Evolutionary conservation across 495 filamentous ascomycete genomes (phyloP).

Genomic region (Podospora pseudopauciseta): DNA sequence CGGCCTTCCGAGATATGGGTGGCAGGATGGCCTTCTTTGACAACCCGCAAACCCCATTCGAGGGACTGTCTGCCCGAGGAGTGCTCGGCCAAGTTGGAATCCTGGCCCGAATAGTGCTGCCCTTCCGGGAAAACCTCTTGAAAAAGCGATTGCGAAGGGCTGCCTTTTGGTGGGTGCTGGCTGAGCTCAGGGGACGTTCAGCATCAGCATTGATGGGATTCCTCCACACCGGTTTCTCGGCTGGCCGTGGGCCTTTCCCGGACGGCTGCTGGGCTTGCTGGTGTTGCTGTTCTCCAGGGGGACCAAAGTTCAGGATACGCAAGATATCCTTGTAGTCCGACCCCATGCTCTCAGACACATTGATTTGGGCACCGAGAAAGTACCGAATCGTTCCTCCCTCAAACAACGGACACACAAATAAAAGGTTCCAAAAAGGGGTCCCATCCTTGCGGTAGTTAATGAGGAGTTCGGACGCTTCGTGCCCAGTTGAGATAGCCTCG

Average conservation of each 20-base stretch:
- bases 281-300: constrained; percentile 9
- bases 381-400: constrained; percentile 42
- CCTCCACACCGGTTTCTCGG: constrained; percentile 12
- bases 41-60: background rate
- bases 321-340: constrained; percentile 45
- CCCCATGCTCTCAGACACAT: constrained; percentile 52
- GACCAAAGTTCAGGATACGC: constrained; percentile 39
- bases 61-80: background rate
- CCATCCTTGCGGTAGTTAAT: constrained; percentile 53
- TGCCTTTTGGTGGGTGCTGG: background rate
- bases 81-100: background rate
- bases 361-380: constrained; percentile 55
- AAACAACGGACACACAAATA: constrained; percentile 51
- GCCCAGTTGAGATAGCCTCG: constrained; percentile 36
- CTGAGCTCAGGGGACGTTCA: background rate
- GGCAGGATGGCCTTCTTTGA: constrained; percentile 1
- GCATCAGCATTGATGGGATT: background rate
- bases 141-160: constrained; percentile 29
- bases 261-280: background rate
- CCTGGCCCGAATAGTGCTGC: background rate
- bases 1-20: background rate
- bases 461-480: constrained; percentile 50
- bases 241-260: background rate
- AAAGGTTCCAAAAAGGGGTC: constrained; percentile 54
- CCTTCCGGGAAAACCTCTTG: constrained; percentile 17